Evolutionary conservation across 148 eudicot species (phyloP).

Genomic region (Heliosperma pusillum): DNA sequence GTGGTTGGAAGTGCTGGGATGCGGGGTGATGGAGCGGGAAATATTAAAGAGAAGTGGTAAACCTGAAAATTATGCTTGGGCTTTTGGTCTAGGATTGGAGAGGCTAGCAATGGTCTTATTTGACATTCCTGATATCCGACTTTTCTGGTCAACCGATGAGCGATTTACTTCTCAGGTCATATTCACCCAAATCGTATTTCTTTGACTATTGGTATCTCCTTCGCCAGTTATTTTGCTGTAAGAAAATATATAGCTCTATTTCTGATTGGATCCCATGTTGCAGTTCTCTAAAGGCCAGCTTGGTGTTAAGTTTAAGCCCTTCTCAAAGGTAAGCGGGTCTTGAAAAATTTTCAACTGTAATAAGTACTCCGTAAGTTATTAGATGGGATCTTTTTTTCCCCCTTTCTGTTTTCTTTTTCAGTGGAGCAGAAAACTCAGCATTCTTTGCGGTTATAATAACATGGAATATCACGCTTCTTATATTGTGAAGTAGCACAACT

Average conservation of each 20-base stretch:
- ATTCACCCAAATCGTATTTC: background rate
- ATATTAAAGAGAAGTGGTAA: slow-evolving; percentile 77
- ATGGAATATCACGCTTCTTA: background rate
- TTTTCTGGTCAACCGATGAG: slow-evolving; percentile 85
- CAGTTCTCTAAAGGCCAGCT: slow-evolving; percentile 86
- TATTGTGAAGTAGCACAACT: background rate
- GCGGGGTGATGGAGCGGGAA: slow-evolving; percentile 96
- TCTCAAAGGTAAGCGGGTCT: slow-evolving; percentile 67
- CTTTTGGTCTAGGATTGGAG: slow-evolving; percentile 97
- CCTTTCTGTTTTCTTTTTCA: background rate
- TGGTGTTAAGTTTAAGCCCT: slow-evolving; percentile 86
- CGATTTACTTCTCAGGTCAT: slow-evolving; percentile 88
- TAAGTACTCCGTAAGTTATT: background rate
- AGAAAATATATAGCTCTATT: background rate
- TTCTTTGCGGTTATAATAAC: background rate
- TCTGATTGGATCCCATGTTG: slow-evolving; percentile 19
- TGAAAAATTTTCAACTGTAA: background rate
- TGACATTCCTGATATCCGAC: slow-evolving; percentile 94
- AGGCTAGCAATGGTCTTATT: slow-evolving; percentile 95
- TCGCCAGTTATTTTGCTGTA: background rate
- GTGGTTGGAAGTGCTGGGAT: slow-evolving; percentile 98
- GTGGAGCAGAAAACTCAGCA: background rate
- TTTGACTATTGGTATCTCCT: slow-evolving; percentile 5
- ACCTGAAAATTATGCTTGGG: slow-evolving; percentile 83
- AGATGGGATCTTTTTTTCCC: background rate